Base-by-base conservation (phyloP, 306 rosid species). In the Abrus pulchellus region DNA sequence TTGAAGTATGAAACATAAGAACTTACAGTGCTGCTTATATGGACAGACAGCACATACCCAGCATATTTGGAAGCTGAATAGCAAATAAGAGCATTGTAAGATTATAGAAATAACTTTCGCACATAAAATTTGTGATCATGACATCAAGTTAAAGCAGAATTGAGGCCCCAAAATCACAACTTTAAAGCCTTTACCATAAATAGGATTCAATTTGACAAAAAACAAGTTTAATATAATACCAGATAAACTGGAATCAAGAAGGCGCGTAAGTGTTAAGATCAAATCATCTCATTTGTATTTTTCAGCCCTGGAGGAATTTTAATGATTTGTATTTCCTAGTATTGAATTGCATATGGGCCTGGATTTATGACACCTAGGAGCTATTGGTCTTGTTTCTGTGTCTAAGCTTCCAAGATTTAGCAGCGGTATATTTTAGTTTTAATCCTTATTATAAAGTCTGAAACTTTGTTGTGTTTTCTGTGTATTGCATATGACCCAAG, bases 21-120 rank as follows among this genome's bases (percentile, higher is more conserved):
- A 83, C 88, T 89, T 82, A 95, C 99, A 87, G 99, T 92, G 93
- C 98, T 93, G 86, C 97, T 83, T 80, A 95, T 83, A 85, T 95
- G 87, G 89, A 93, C 96, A 43, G 99, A 89, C 81, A 83, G 86
- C 68, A 95, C 90, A 74, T 95, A 95, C 49, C 99, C 99, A 4
- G 99, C 98, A 79, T 91, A 95, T 82, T 95, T 95, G 62, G 99
- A 95, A 83, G 99, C 99, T 95, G 98, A 60, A 75, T 63, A 75
- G 45, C 41, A 77, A 79, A 75, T n/a, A 55, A 29, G 43, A 62
- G 11, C 41, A 57, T 72, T 53, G 33, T 76, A 60, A 80, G 85
- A 71, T 76, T 56, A 71, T 33, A 28, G 50, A 32, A 48, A 76
- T 57, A 62, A 56, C 20, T 57, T 27, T 47, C 13, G 62, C 61